Percentiles rank a stretch among this genome's conserved stretches.
Evolutionary conservation across 2,329 filamentous ascomycete genomes (phyloP).

Genomic region (Nothopassalora personata): DNA sequence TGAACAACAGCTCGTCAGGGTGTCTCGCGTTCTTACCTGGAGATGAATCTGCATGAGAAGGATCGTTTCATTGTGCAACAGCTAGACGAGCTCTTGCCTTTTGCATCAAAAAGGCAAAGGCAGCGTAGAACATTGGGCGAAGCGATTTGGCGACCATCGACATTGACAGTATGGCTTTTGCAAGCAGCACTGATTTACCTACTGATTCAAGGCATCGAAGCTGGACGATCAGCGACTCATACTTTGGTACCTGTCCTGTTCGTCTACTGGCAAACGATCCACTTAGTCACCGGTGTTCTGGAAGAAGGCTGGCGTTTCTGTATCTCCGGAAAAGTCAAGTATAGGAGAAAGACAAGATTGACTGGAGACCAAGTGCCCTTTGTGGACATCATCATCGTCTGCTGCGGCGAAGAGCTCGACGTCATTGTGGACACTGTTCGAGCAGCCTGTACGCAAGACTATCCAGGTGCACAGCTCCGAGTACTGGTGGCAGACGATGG

Average conservation of each 20-base stretch:
- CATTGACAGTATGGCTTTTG: background rate
- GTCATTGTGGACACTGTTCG: constrained; percentile 40
- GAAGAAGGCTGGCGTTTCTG: background rate
- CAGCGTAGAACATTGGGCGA: background rate
- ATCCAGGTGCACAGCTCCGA: constrained; percentile 35
- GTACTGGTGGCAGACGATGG: constrained; percentile 41
- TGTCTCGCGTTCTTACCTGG: too few species aligned
- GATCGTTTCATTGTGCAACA: background rate
- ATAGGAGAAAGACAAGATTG: background rate
- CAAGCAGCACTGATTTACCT: background rate
- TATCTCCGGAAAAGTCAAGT: background rate
- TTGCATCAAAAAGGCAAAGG: background rate
- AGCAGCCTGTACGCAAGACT: constrained; percentile 37
- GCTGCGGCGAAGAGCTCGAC: constrained; percentile 41
- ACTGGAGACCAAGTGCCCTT: constrained; percentile 32
- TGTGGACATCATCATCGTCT: constrained; percentile 42
- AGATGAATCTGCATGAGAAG: background rate
- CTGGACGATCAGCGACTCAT: background rate
- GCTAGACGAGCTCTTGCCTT: background rate
- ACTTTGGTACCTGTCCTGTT: background rate
- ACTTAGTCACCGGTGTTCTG: background rate
- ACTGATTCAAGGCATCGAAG: background rate
- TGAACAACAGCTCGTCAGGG: background rate
- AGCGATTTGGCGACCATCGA: background rate
- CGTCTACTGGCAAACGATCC: background rate